Evolutionary conservation across 228 moss, liverwort and hornwort species (phyloP).

Genomic region (Sphagnum magellanicum): DNA sequence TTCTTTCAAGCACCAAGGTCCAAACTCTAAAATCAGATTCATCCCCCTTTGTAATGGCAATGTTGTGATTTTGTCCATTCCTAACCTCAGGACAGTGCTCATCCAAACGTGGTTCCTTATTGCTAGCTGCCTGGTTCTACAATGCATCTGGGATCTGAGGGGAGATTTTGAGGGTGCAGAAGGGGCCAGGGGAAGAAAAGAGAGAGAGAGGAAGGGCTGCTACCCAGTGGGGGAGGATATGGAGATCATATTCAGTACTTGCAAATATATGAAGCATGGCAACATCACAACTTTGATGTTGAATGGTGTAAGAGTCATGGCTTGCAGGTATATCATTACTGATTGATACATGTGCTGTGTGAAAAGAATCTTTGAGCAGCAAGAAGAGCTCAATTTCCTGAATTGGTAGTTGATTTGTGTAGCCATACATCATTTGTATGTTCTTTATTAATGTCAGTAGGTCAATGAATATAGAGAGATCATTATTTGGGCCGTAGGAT

Average conservation of each 20-base stretch:
- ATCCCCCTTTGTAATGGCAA: neutral
- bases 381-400: too few species aligned
- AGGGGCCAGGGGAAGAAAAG: conserved; percentile 77
- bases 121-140: too few species aligned
- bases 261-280: conserved; percentile 81
- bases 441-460: too few species aligned
- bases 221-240: conserved; percentile 76
- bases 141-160: neutral
- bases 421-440: too few species aligned
- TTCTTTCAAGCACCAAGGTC: conserved; percentile 68
- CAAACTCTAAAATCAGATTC: neutral
- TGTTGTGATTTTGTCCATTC: neutral
- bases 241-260: conserved; percentile 87
- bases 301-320: conserved; percentile 78
- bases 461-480: too few species aligned
- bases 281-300: conserved; percentile 45
- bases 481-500: too few species aligned
- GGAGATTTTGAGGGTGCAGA: conserved; percentile 19
- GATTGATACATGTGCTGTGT: too few species aligned
- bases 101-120: too few species aligned
- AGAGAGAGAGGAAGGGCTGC: conserved; percentile 54
- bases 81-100: neutral
- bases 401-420: too few species aligned
- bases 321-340: conserved; percentile 35
- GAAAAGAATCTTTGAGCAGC: too few species aligned